Evolutionary conservation across 352 stramenopile species (phyloP).

Genomic region (Globisporangium recalcitrans): DNA sequence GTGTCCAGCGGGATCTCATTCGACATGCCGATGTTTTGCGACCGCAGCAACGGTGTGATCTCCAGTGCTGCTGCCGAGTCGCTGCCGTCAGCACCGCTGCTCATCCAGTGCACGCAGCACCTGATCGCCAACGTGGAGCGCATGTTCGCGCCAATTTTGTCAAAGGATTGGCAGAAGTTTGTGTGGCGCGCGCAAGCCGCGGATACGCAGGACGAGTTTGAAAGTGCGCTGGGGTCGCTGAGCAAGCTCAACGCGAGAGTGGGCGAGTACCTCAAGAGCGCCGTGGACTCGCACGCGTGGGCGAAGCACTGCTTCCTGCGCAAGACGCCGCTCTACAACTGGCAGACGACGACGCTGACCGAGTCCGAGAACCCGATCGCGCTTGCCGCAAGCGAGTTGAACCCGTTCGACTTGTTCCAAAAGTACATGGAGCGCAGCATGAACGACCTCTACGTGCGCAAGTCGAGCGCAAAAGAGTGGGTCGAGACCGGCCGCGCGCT

Average conservation of each 20-base stretch:
- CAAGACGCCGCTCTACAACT: conserved; percentile 29
- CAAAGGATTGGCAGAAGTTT: neutral
- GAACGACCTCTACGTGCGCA: conserved; percentile 30
- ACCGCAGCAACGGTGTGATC: conserved; percentile 20
- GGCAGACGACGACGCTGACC: conserved; percentile 24
- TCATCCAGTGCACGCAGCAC: conserved; percentile 37
- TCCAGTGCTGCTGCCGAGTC: conserved; percentile 19
- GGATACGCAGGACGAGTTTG: conserved; percentile 29
- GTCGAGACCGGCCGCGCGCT: conserved; percentile 20
- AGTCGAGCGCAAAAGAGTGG: conserved; percentile 25
- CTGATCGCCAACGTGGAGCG: conserved; percentile 26
- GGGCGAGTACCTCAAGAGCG: conserved; percentile 17
- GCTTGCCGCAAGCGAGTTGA: conserved; percentile 16
- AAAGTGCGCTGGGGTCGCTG: conserved; percentile 20
- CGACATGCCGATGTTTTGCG: conserved; percentile 33
- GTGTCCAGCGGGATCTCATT: conserved; percentile 23
- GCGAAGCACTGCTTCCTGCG: conserved; percentile 32
- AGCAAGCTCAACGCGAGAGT: conserved; percentile 14
- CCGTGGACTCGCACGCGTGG: conserved; percentile 25
- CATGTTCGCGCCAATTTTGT: conserved; percentile 19
- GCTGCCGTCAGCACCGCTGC: conserved; percentile 12
- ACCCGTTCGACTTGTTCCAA: conserved; percentile 40
- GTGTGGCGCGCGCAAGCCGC: conserved; percentile 25
- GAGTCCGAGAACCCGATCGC: conserved; percentile 18
- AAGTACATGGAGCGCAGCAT: conserved; percentile 42